Base-by-base conservation (phyloP, 306 rosid species). In the Adenanthera pavonina region DNA sequence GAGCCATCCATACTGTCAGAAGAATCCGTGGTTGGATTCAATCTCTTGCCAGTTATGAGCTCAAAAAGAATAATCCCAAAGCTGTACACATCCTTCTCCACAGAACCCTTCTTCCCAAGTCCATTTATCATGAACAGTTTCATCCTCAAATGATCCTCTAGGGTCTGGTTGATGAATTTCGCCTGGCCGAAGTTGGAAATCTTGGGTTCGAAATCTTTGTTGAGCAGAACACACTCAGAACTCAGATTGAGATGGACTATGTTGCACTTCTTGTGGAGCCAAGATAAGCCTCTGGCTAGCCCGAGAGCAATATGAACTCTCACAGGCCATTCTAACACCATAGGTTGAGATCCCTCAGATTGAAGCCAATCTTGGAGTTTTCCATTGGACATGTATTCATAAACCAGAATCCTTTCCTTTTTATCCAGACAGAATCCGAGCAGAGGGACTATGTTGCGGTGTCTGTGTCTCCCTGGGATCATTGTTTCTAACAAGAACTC, bases 61-160 rank as follows among this genome's bases (percentile, higher is more conserved):
- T 87, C 86, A 70, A 87, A 81, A 48, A 84, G 72, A 33, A 84
- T 20, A 53, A 84, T 75, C 14, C 90, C 88, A 79, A 87, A 87
- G 67, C 59, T 35, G 64, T 84, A 71, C 0, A 87, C 84, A 87
- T 87, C 90, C 66, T 25, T 82, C 75, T 84, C 82, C 8, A 19
- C 44, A 51, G 44, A 15, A 49, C 57, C 74, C 44, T 77, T 48
- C 78, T 17, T n/a, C 15, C 74, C 74, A 48, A 36, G 5, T 38
- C 33, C 78, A 77, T 69, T 80, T 36, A 77, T 53, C 46, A 72
- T 8, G 35, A 62, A 19, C 65, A 77, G 6, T 10, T 46, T 78
- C 72, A 53, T 43, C 61, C 83, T 72, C 5, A 48, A 75, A 38
- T 56, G 61, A 62, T 74, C 61, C 16, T 54, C 69, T 43, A 60